These are phyloP conservation scores for Primulina eburnea DNA, from an alignment of 257 asterid genomes.

Conservation along the genomic window DNA sequence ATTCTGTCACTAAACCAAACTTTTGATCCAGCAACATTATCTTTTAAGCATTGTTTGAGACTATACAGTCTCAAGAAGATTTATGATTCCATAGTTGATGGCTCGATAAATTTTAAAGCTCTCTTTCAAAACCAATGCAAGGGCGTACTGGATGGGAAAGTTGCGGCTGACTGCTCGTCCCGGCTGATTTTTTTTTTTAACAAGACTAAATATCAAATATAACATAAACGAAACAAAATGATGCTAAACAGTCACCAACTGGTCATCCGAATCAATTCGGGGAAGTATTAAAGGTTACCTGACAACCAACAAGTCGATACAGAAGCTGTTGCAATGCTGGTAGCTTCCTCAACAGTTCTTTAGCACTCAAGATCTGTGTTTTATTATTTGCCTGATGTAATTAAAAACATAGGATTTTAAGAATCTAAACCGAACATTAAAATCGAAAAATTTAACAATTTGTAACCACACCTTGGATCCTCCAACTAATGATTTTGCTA, in stretches of 20 bases:
- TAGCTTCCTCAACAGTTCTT: slow-evolving; percentile 60
- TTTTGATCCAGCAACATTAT: background rate
- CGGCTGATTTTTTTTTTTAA: slow-evolving; percentile 47
- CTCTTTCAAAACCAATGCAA: slow-evolving; percentile 83
- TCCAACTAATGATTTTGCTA: slow-evolving; percentile 42
- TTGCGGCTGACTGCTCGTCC: slow-evolving; percentile 79
- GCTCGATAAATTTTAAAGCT: slow-evolving; percentile 90
- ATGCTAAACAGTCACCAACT: background rate
- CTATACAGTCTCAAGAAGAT: slow-evolving; percentile 77
- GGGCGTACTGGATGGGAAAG: slow-evolving; percentile 73
- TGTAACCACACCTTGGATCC: slow-evolving; percentile 39
- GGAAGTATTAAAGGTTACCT: slow-evolving; percentile 38
- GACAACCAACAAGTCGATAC: slow-evolving; percentile 69
- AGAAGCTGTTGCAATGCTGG: slow-evolving; percentile 85
- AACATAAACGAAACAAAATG: too few relatives aligned
- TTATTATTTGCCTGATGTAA: slow-evolving; percentile 42
- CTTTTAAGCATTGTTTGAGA: background rate
- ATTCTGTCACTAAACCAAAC: background rate
- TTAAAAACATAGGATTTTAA: background rate
- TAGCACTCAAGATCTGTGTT: slow-evolving; percentile 43
- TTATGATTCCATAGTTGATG: slow-evolving; percentile 81
- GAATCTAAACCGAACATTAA: background rate
- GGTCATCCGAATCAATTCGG: background rate
- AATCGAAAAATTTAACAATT: background rate
- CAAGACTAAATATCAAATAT: background rate